phyloP scores from a whole-genome alignment of 2,329 filamentous ascomycete genomes.

The Rachicladosporium sp. region DNA sequence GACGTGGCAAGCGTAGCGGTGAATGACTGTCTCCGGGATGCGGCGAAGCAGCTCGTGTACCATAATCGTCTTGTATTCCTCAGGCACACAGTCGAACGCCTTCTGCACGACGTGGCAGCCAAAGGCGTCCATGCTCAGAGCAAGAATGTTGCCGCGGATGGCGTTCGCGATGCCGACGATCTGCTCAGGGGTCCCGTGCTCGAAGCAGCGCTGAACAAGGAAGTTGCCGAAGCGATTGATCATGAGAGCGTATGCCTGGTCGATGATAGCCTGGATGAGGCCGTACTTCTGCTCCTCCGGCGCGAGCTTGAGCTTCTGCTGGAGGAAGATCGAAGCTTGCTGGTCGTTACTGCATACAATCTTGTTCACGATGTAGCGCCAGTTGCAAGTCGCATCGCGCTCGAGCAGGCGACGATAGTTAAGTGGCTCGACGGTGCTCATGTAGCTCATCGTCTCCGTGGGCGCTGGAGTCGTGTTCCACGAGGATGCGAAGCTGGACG shows the following conservation, averaged over 20 bases:
- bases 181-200: conserved; percentile 90
- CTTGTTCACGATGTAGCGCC: conserved; percentile 99
- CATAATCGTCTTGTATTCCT: conserved; percentile 97
- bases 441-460: conserved; percentile 46
- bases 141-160: conserved; percentile 87
- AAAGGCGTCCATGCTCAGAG: conserved; percentile 95
- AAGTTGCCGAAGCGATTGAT: conserved; percentile 98
- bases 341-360: conserved; percentile 99
- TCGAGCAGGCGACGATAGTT: conserved; percentile 94
- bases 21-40: conserved; percentile 95
- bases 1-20: conserved; percentile 96
- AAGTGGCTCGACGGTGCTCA: conserved; percentile 78
- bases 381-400: conserved; percentile 93
- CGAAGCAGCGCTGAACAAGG: conserved; percentile 94
- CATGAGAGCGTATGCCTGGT: conserved; percentile 91
- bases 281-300: conserved; percentile 93
- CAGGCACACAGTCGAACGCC: conserved; percentile 92
- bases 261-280: conserved; percentile 91
- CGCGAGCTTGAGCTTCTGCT: conserved; percentile 96
- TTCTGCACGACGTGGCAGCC: conserved; percentile 98
- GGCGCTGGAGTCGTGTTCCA: conserved; percentile 28
- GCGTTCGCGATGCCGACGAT: conserved; percentile 88
- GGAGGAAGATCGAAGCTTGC: conserved; percentile 95
- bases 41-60: conserved; percentile 92
- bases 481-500: conserved; percentile 31